Percentiles rank a stretch among this genome's conserved stretches.
Conservation (phyloP, 768 basidiomycete genomes). For the Leucosporidium scottii region DNA sequence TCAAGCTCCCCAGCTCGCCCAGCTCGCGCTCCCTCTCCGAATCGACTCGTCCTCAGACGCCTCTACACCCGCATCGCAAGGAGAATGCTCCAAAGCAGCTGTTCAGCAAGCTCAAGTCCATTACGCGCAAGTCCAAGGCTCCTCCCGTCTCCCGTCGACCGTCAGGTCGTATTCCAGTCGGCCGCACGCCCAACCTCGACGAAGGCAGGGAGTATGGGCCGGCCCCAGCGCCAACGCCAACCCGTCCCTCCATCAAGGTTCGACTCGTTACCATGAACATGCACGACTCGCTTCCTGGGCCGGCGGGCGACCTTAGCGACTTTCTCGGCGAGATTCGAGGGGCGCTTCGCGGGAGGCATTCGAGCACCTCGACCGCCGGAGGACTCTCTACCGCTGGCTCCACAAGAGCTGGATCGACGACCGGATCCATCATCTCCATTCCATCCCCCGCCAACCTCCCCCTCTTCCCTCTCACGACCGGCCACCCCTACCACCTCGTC, state of each 20-base stretch:
- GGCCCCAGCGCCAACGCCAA: no score
- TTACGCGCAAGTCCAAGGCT: no score
- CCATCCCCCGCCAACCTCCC: constrained; percentile 9
- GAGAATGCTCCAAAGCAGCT: no score
- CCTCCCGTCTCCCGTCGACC: no score
- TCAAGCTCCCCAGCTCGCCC: no score
- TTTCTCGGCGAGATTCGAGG: constrained; percentile 30
- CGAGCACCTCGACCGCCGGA: not conserved
- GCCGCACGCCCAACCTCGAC: no score
- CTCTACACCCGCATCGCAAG: no score
- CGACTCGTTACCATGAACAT: constrained; percentile 33
- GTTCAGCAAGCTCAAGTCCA: no score
- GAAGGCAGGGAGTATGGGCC: no score
- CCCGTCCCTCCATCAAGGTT: constrained; percentile 24
- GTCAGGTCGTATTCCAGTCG: no score
- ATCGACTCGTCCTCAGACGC: no score
- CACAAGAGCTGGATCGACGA: constrained; percentile 11
- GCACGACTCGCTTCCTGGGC: constrained; percentile 30
- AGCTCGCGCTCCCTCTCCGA: no score
- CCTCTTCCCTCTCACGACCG: constrained; percentile 13
- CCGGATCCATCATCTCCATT: constrained; percentile 7
- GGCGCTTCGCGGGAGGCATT: constrained; percentile 5
- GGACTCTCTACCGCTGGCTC: not conserved
- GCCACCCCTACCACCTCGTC: constrained; percentile 35
- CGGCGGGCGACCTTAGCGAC: constrained; percentile 33